A percentile compares a stretch with the other conserved stretches of the same genome.
Evolutionary conservation across 164 flowering plant genomes (phyloP).

Genomic region (Tetracentron sinense): DNA sequence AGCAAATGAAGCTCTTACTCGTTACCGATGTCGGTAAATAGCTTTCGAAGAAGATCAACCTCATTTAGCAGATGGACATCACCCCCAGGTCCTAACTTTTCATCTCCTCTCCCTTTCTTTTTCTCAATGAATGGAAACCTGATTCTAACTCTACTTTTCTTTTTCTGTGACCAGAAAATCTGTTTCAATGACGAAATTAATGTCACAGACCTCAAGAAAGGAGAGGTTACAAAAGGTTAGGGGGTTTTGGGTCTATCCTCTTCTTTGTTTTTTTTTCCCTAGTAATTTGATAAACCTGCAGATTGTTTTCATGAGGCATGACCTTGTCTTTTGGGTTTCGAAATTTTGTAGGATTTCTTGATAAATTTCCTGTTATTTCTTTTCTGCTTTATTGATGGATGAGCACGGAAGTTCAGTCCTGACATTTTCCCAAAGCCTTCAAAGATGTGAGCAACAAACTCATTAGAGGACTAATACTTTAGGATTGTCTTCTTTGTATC

Average conservation of each 20-base stretch:
- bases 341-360: not conserved
- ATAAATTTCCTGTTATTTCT: not conserved
- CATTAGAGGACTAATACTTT: not conserved
- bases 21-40: slow-evolving; percentile 75
- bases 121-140: not conserved
- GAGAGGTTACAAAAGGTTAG: slow-evolving; percentile 85
- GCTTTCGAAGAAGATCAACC: slow-evolving; percentile 64
- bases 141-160: slow-evolving; percentile 4
- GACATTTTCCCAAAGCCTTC: slow-evolving; percentile 97
- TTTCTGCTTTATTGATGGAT: not conserved
- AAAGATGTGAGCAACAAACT: slow-evolving; percentile 54
- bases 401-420: slow-evolving; percentile 92
- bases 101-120: slow-evolving; percentile 1
- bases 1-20: slow-evolving; percentile 78
- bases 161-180: slow-evolving; percentile 50
- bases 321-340: too few species aligned
- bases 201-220: slow-evolving; percentile 86
- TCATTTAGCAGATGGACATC: slow-evolving; percentile 81
- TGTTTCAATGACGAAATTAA: slow-evolving; percentile 72
- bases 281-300: slow-evolving; percentile 69
- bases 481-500: not conserved
- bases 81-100: slow-evolving; percentile 62
- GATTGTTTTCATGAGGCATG: slow-evolving; percentile 93
- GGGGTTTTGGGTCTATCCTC: slow-evolving; percentile 6
- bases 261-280: not conserved